phyloP scores from a whole-genome alignment of 345 rosid species.

The Heritiera fomes region DNA sequence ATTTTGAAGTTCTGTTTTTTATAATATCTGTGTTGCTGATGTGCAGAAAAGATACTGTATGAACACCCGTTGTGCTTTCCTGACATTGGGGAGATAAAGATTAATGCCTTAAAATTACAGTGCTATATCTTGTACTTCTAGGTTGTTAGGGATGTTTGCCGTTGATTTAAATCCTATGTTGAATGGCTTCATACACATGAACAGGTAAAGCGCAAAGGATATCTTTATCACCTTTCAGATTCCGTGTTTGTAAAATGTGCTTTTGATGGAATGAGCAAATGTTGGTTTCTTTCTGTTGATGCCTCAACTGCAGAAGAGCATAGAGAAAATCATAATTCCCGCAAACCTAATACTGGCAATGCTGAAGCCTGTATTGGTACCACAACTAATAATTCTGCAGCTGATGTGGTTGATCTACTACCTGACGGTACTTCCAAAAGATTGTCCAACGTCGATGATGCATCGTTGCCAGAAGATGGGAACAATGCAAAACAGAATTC shows the following conservation, averaged over 20 bases:
- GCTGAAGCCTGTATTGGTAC: constrained; percentile 12
- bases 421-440: constrained; percentile 19
- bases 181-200: constrained; percentile 16
- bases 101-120: constrained; percentile 55
- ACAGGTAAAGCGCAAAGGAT: constrained; percentile 52
- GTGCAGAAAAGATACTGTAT: constrained; percentile 46
- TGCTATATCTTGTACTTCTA: not conserved
- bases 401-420: constrained; percentile 25
- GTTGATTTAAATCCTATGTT: not conserved
- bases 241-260: constrained; percentile 45
- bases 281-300: constrained; percentile 61
- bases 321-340: constrained; percentile 1
- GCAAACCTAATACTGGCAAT: constrained; percentile 7
- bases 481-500: constrained; percentile 20
- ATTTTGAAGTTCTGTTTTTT: constrained; percentile 8
- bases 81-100: constrained; percentile 40
- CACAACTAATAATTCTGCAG: constrained; percentile 14
- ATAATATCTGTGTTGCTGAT: constrained; percentile 17
- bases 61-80: constrained; percentile 59
- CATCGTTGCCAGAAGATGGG: constrained; percentile 21
- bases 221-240: constrained; percentile 49
- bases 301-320: constrained; percentile 32
- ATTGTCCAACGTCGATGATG: constrained; percentile 14
- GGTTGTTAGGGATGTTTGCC: not conserved
- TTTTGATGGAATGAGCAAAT: constrained; percentile 38